A percentile compares a stretch with the other conserved stretches of the same genome.
Evolutionary conservation across 768 basidiomycete genomes (phyloP).

Genomic region (Suillus subluteus): DNA sequence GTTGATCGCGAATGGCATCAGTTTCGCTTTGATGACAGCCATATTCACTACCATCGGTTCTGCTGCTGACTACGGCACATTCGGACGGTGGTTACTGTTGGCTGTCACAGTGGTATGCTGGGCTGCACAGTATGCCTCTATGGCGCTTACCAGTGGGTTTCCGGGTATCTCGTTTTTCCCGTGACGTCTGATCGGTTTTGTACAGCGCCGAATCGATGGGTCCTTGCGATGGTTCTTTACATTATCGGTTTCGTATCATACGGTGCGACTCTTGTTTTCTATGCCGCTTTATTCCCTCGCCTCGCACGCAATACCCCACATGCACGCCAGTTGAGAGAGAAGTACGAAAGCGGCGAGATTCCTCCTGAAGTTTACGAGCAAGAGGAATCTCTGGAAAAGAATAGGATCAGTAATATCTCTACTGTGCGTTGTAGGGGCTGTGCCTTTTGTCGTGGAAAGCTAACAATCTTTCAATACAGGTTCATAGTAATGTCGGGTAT

Average conservation of each 20-base stretch:
- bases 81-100: slow-evolving; percentile 81
- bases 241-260: slow-evolving; percentile 81
- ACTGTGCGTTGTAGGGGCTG: slow-evolving; percentile 50
- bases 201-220: slow-evolving; percentile 69
- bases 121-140: slow-evolving; percentile 78
- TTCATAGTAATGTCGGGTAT: slow-evolving; percentile 79
- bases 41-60: slow-evolving; percentile 80
- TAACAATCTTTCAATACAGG: slow-evolving; percentile 40
- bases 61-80: slow-evolving; percentile 42
- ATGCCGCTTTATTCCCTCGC: slow-evolving; percentile 76
- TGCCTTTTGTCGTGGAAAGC: neutral
- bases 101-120: slow-evolving; percentile 75
- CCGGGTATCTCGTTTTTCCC: neutral
- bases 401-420: slow-evolving; percentile 82
- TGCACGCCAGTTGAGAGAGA: slow-evolving; percentile 55
- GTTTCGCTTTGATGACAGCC: slow-evolving; percentile 79
- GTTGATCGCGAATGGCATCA: slow-evolving; percentile 75
- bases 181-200: neutral
- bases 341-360: slow-evolving; percentile 63
- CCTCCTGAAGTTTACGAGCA: slow-evolving; percentile 64
- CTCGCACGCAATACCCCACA: slow-evolving; percentile 78
- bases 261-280: slow-evolving; percentile 83
- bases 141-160: slow-evolving; percentile 67
- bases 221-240: slow-evolving; percentile 75
- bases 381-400: slow-evolving; percentile 84